A percentile compares a stretch with the other conserved stretches of the same genome.
Conservation (phyloP, 257 asterid species). For the Agastache rugosa region DNA sequence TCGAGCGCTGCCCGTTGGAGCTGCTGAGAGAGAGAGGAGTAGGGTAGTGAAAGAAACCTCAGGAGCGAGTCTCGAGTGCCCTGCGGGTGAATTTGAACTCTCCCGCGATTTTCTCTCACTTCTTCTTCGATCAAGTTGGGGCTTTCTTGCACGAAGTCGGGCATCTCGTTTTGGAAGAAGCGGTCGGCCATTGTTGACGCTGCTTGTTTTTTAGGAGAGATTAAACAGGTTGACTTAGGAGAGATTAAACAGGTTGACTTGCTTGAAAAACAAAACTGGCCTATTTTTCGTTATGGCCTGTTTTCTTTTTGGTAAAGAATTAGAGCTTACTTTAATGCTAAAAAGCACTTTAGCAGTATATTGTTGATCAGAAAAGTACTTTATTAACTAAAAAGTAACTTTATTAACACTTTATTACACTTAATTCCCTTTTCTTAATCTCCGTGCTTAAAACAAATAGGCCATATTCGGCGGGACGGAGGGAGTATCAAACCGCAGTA, state of each 20-base stretch:
- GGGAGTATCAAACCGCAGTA: too few species aligned
- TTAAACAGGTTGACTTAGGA: not conserved
- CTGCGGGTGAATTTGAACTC: slow-evolving; percentile 36
- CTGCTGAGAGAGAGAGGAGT: slow-evolving; percentile 44
- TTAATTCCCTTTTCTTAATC: too few species aligned
- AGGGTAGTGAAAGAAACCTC: slow-evolving; percentile 62
- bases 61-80: slow-evolving; percentile 59
- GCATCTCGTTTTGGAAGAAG: slow-evolving; percentile 62
- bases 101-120: slow-evolving; percentile 19
- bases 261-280: not conserved
- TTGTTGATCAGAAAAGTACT: too few species aligned
- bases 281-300: too few species aligned
- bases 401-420: too few species aligned
- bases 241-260: too few species aligned
- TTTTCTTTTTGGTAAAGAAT: too few species aligned
- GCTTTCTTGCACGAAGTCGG: slow-evolving; percentile 65
- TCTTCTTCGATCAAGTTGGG: slow-evolving; percentile 37
- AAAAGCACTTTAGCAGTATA: too few species aligned
- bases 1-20: slow-evolving; percentile 63
- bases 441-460: too few species aligned
- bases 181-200: slow-evolving; percentile 56
- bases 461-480: too few species aligned
- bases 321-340: too few species aligned
- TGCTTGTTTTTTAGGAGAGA: not conserved
- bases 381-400: too few species aligned